A percentile compares a stretch with the other conserved stretches of the same genome.
Conservation (phyloP, 2,329 filamentous ascomycete species). For the Blumeria graminis region DNA sequence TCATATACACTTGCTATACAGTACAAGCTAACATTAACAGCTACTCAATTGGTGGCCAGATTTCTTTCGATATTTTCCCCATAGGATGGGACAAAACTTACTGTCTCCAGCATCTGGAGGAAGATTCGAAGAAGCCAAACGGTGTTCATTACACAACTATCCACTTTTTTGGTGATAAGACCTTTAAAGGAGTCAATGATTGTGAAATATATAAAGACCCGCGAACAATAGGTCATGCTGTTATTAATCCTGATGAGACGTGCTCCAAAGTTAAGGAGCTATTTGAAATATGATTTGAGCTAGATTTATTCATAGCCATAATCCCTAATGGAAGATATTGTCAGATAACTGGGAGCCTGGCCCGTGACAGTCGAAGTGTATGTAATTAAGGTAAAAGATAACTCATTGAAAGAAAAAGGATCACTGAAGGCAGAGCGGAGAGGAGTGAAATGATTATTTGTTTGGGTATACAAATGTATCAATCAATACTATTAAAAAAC, state of each 20-base stretch:
- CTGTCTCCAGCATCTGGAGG: constrained; percentile 69
- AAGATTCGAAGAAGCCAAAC: constrained; percentile 44
- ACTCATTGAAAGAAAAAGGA: too few relatives aligned
- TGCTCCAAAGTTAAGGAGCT: constrained; percentile 55
- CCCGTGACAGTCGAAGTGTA: too few relatives aligned
- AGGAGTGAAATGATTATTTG: too few relatives aligned
- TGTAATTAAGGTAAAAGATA: too few relatives aligned
- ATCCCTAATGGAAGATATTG: too few relatives aligned
- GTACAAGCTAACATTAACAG: constrained; percentile 18
- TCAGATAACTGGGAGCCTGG: too few relatives aligned
- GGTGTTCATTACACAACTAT: constrained; percentile 63
- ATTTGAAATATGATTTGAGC: constrained; percentile 33
- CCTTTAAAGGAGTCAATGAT: constrained; percentile 74
- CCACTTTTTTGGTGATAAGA: constrained; percentile 98
- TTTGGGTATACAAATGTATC: too few relatives aligned
- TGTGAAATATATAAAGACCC: constrained; percentile 75
- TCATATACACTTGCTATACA: too few relatives aligned
- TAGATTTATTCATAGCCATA: too few relatives aligned
- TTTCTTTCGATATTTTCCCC: constrained; percentile 97
- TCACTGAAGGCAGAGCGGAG: too few relatives aligned
- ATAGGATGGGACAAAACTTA: constrained; percentile 97
- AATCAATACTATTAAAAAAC: too few relatives aligned
- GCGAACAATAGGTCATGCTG: constrained; percentile 65
- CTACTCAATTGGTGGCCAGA: constrained; percentile 87
- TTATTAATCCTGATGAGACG: constrained; percentile 63